Percentiles rank a stretch among this genome's conserved stretches.
Conservation (phyloP, 495 filamentous ascomycete genomes). For the Sordaria brevicollis region DNA sequence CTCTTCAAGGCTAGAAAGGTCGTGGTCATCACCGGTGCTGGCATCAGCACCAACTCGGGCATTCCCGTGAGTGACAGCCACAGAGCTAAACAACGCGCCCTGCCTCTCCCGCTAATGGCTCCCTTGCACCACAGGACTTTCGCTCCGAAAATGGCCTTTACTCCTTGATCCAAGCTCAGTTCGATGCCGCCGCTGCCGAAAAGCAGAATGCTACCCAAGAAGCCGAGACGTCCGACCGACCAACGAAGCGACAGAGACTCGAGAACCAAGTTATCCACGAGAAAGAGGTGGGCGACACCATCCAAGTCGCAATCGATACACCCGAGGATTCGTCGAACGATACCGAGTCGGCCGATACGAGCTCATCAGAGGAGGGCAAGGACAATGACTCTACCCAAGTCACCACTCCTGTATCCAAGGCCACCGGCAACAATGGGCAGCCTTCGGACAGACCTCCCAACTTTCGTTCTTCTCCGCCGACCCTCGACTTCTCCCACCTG, state of each 20-base stretch:
- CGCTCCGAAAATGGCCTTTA: slow-evolving; percentile 62
- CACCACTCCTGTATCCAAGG: background rate
- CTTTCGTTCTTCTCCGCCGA: slow-evolving; percentile 16
- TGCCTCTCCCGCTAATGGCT: slow-evolving; percentile 12
- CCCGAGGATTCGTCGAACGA: background rate
- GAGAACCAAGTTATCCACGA: slow-evolving; percentile 10
- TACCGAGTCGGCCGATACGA: background rate
- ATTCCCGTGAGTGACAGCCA: slow-evolving; percentile 46
- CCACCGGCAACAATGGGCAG: background rate
- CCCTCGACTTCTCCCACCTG: slow-evolving; percentile 1
- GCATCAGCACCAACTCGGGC: slow-evolving; percentile 63
- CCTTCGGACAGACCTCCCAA: background rate
- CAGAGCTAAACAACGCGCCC: background rate
- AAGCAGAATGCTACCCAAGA: slow-evolving; percentile 10
- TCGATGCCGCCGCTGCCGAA: slow-evolving; percentile 33
- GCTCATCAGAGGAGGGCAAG: background rate
- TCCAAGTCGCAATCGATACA: background rate
- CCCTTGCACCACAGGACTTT: slow-evolving; percentile 43
- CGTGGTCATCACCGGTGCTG: slow-evolving; percentile 59
- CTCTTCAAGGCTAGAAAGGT: slow-evolving; percentile 52
- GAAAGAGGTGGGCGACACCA: background rate
- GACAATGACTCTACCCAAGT: background rate
- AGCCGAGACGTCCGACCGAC: slow-evolving; percentile 18
- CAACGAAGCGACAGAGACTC: slow-evolving; percentile 31
- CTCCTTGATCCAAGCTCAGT: slow-evolving; percentile 55